Evolutionary conservation across 257 asterid genomes (phyloP).

Genomic region (Schizonepeta tenuifolia): DNA sequence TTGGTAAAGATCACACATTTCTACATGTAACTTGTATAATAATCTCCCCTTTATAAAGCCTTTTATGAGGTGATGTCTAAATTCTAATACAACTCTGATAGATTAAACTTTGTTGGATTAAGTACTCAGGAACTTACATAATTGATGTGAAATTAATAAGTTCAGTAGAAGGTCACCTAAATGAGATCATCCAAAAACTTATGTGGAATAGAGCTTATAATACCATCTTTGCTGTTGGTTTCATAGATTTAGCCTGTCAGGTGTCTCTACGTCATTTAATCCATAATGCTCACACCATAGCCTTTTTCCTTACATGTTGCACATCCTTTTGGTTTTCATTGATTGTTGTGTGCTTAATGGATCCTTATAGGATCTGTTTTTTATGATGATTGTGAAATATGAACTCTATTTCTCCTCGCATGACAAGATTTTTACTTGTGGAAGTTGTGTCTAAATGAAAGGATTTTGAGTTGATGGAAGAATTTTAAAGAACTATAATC

Average conservation of each 20-base stretch:
- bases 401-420: slow-evolving; percentile 15
- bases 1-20: too few relatives aligned
- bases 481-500: background rate
- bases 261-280: background rate
- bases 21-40: too few relatives aligned
- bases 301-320: background rate
- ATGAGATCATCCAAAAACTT: background rate
- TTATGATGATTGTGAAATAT: background rate
- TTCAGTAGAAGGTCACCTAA: background rate
- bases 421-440: background rate
- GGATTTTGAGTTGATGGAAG: background rate
- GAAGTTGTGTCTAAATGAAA: slow-evolving; percentile 12
- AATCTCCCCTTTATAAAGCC: too few relatives aligned
- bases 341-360: slow-evolving; percentile 1
- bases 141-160: slow-evolving; percentile 18
- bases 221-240: slow-evolving; percentile 3
- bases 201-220: background rate
- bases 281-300: background rate
- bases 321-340: background rate
- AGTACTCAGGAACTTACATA: background rate
- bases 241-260: background rate
- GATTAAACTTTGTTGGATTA: slow-evolving; percentile 6
- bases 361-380: slow-evolving; percentile 2
- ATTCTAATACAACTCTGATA: background rate
- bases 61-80: too few relatives aligned